Base-by-base conservation (phyloP, 1,284 basidiomycete species). In the Afroboletus lepidellus region DNA sequence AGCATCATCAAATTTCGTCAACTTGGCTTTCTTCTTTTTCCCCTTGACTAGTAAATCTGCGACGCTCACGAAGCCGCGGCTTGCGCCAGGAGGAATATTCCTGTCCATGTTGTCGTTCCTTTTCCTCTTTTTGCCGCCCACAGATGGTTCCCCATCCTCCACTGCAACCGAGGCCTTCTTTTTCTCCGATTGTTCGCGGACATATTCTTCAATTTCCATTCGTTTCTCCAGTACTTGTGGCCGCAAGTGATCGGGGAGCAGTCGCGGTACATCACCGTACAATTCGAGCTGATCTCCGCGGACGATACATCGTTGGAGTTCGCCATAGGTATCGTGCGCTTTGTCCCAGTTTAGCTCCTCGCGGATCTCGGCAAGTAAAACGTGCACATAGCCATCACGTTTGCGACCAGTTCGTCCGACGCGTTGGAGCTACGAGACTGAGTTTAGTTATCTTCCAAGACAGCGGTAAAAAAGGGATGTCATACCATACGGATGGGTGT, bases 391-490 rank as follows among this genome's bases (percentile, higher is more conserved):
- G 7, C 97, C 97, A 46, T 89, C 84, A 29, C 93, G 85, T 69
- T 96, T 95, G 48, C 97, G 90, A 18, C 97, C 97, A 0, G 97
- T 99, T 55, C 97, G 83, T 42, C 97, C 97, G 42, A 98, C 83
- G 21, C 97, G 89, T 81, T 99, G 97, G 16, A 99, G 81, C 92
- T 97, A 63, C 15, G 48, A 27, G 51, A 20, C 23, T 37, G 38
- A 56, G 32, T 49, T 44, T 41, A 16, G 24, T 29, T 36, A n/a
- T 42, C 41, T 38, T 25, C 25, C 9, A 2, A 32, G 16, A 47
- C 11, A 21, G 12, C n/a, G n/a, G 16, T 13, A 23, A 33, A 36
- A 24, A 20, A 36, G 21, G 24, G 53, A 42, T 18, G 16, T 64
- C 84, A 58, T 66, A 95, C 94, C 88, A 98, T 95, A 54, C 96